Evolutionary conservation across 2,329 filamentous ascomycete genomes (phyloP).

Genomic region (Fusarium sp.): DNA sequence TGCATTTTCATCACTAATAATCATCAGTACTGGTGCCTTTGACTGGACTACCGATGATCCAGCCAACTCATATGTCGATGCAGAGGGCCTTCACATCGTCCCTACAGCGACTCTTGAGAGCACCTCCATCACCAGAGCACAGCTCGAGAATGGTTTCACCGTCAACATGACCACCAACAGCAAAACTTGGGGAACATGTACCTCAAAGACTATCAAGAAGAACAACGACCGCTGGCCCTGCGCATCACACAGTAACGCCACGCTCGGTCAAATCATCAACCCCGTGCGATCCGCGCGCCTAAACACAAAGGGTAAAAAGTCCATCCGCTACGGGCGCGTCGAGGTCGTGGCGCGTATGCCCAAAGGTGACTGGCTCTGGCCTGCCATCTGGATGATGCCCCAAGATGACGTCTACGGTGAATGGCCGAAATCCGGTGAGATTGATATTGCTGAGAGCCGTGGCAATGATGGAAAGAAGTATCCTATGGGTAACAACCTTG

Average conservation of each 20-base stretch:
- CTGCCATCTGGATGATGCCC: constrained; percentile 60
- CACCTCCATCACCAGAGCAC: constrained; percentile 47
- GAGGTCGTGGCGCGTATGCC: constrained; percentile 67
- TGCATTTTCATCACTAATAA: not conserved
- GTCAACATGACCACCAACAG: constrained; percentile 59
- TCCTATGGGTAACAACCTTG: constrained; percentile 52
- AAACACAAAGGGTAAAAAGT: constrained; percentile 58
- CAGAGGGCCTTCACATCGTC: constrained; percentile 62
- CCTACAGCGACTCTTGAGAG: constrained; percentile 59
- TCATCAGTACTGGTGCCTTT: constrained; percentile 54
- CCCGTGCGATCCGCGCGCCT: constrained; percentile 60
- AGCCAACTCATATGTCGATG: constrained; percentile 60
- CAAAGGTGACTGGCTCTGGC: constrained; percentile 67
- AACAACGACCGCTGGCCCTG: constrained; percentile 47
- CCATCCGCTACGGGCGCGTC: constrained; percentile 62
- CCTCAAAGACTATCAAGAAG: constrained; percentile 43
- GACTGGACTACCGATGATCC: constrained; percentile 64
- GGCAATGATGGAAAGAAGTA: constrained; percentile 57
- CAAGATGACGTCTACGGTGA: constrained; percentile 59
- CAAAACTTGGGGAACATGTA: constrained; percentile 51
- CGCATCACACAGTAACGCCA: constrained; percentile 57
- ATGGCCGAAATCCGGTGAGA: constrained; percentile 66
- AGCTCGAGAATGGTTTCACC: constrained; percentile 53
- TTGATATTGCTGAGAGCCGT: constrained; percentile 63
- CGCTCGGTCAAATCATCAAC: constrained; percentile 58